Conservation (phyloP, 2,329 filamentous ascomycete genomes). For the Fusarium begoniae region DNA sequence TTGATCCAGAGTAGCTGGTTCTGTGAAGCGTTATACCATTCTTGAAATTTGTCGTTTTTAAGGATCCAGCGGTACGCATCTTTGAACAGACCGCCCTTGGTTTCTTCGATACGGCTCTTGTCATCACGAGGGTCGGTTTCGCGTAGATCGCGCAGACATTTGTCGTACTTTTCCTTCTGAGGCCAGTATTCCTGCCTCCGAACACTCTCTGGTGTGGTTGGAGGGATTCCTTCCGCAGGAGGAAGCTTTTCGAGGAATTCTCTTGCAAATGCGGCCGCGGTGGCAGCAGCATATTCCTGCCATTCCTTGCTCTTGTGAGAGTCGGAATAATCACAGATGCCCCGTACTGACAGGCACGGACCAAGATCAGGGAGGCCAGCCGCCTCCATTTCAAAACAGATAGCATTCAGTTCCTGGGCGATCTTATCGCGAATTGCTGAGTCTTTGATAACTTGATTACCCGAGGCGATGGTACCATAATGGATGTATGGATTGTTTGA, state of each 20-base stretch:
- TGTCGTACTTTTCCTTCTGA: background rate
- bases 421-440: fast-evolving
- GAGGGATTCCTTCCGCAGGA: fast-evolving
- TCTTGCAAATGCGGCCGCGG: background rate
- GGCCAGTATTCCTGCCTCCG: fast-evolving
- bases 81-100: fast-evolving
- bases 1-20: background rate
- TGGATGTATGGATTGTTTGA: background rate
- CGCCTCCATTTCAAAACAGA: background rate
- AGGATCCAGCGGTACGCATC: background rate
- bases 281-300: background rate
- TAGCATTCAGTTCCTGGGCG: fast-evolving
- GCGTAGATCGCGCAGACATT: slow-evolving; percentile 24
- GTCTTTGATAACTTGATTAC: background rate
- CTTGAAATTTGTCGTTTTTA: fast-evolving
- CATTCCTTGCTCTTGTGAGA: background rate
- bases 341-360: background rate
- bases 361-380: background rate
- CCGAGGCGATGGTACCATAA: background rate
- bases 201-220: fast-evolving
- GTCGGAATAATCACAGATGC: background rate
- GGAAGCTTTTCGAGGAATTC: background rate
- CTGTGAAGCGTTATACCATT: background rate
- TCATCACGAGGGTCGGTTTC: background rate
- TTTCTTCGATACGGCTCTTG: background rate